Conservation (phyloP, 1,139 yeast species). For the Yamadazyma trypodendri region DNA sequence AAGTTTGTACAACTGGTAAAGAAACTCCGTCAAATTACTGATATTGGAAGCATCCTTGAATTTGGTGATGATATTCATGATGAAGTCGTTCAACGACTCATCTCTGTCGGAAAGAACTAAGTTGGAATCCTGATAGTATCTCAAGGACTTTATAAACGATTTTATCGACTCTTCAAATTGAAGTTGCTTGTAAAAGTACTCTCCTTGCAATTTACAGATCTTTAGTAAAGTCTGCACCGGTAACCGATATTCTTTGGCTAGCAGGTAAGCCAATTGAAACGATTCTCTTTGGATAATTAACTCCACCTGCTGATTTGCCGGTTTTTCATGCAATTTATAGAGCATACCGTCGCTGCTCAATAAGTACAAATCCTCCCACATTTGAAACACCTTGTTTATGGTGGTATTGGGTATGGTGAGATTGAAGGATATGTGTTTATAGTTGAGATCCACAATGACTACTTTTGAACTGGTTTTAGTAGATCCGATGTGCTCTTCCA, state of each 20-base stretch:
- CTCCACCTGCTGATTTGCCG: conserved; percentile 65
- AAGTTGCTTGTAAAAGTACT: conserved; percentile 63
- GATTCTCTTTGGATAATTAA: conserved; percentile 68
- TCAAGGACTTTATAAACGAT: conserved; percentile 54
- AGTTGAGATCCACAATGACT: conserved; percentile 63
- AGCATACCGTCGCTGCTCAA: conserved; percentile 76
- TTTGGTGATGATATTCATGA: conserved; percentile 76
- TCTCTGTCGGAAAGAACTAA: conserved; percentile 12
- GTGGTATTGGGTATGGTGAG: conserved; percentile 66
- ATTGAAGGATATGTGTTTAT: conserved; percentile 70
- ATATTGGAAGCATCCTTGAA: conserved; percentile 85
- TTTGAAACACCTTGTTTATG: conserved; percentile 49
- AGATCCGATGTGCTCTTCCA: conserved; percentile 23
- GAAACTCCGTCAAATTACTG: conserved; percentile 59
- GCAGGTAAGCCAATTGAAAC: conserved; percentile 67
- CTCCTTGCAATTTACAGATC: conserved; percentile 70
- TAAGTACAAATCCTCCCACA: conserved; percentile 58
- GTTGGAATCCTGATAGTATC: conserved; percentile 17
- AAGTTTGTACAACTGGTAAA: conserved; percentile 54
- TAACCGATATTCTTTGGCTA: conserved; percentile 54
- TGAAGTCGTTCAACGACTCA: conserved; percentile 41
- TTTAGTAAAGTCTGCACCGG: conserved; percentile 40
- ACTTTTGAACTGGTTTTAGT: conserved; percentile 42
- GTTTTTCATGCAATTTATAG: conserved; percentile 66
- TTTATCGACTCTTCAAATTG: conserved; percentile 68